These are phyloP conservation scores for Cercophora samala DNA, from an alignment of 495 filamentous ascomycete genomes.

Conservation along the genomic window DNA sequence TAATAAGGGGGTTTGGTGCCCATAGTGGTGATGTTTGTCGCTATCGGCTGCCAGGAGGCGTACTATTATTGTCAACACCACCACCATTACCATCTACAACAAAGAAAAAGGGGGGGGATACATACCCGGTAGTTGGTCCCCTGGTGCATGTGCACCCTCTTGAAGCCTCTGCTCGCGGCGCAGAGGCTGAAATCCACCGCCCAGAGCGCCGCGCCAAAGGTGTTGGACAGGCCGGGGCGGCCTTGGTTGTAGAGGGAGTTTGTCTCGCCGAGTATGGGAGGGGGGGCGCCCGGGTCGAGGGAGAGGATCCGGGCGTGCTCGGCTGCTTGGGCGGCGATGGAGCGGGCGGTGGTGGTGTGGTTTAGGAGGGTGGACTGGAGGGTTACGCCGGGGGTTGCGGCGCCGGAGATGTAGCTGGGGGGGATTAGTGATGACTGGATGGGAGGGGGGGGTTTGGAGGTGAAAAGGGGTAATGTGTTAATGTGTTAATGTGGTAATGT, in stretches of 20 bases:
- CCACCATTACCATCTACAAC: no score
- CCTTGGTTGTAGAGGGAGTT: slow-evolving; percentile 66
- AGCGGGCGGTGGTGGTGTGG: slow-evolving; percentile 54
- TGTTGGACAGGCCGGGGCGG: slow-evolving; percentile 59
- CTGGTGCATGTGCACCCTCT: slow-evolving; percentile 63
- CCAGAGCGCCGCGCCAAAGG: slow-evolving; percentile 71
- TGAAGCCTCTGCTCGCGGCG: slow-evolving; percentile 55
- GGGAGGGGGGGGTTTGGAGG: no score
- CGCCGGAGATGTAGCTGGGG: slow-evolving; percentile 61
- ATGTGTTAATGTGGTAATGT: no score
- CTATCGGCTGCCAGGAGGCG: slow-evolving; percentile 56
- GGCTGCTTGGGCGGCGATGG: slow-evolving; percentile 46
- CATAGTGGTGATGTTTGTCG: slow-evolving; percentile 48
- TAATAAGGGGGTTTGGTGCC: slow-evolving; percentile 69
- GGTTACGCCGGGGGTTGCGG: slow-evolving; percentile 59
- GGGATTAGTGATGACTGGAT: no score
- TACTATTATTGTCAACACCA: slow-evolving; percentile 17
- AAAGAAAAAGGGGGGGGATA: slow-evolving; percentile 5
- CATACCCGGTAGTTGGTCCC: slow-evolving; percentile 57
- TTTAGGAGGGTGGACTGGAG: slow-evolving; percentile 65
- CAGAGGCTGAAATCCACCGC: slow-evolving; percentile 63
- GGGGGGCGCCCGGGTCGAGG: slow-evolving; percentile 39
- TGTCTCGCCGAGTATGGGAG: slow-evolving; percentile 63
- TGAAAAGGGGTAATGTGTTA: no score
- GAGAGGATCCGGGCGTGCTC: slow-evolving; percentile 42